Base-by-base conservation (phyloP, 768 basidiomycete genomes). In the Leccinum disarticulatum region DNA sequence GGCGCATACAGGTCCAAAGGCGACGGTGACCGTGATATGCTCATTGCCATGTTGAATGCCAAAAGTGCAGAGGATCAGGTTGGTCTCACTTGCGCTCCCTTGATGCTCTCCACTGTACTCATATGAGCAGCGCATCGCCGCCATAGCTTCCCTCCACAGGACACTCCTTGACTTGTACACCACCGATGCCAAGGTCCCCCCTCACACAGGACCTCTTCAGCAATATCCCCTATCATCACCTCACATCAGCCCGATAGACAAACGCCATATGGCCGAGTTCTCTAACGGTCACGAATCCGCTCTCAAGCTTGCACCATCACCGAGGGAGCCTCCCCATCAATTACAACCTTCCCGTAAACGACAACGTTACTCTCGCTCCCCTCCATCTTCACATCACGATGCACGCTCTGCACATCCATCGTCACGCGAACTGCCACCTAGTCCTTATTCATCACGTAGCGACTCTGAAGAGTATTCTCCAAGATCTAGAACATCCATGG, bases 31-130 rank as follows among this genome's bases (percentile, higher is more conserved):
- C 82, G 94, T 25, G 93, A 95, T 55, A 89, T 95, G 85, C 80
- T 97, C 22, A 81, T 96, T 36, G 85, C 92, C 64, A 90, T 97
- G 83, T 80, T 97, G 53, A 93, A 90, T 61, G 93, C 94, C 69
- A 97, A 97, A 79, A 83, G 87, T 50, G 88, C 95, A 13, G 95
- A 97, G 72, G 95, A 97, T 70, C 90, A 96, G 83, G 93, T 92
- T 64, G 46, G 84, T 68, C 28, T 28, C 47, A 15, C 49, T 17
- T 33, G 61, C 35, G 54, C 54, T 58, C 54, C 57, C 49, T 55
- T 57, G 53, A 38, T 61, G 54, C 46, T 31, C 30, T 11, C 10
- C 41, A 5, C 27, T 43, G 22, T 57, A 27, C 61, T 70, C 38
- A 71, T 31, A 7, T 33, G 14, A 30, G 49, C 66, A 92, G 89